Percentiles rank a stretch among this genome's conserved stretches.
These are phyloP conservation scores for Glaciozyma martinii DNA, from an alignment of 768 basidiomycete species.

Conservation along the genomic window DNA sequence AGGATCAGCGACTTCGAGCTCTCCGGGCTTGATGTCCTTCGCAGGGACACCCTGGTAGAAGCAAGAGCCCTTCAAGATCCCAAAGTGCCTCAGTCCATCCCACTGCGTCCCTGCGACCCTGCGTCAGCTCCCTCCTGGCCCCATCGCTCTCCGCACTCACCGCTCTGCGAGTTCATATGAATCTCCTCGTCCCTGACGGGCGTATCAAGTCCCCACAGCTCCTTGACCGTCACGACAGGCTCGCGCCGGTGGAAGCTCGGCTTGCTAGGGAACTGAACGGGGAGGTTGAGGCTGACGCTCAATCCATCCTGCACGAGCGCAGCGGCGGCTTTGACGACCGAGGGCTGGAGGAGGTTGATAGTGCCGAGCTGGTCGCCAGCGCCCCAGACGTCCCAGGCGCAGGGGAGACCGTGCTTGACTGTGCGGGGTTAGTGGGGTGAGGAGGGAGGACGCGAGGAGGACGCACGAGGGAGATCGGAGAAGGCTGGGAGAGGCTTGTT, in stretches of 20 bases:
- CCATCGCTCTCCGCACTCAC: no score
- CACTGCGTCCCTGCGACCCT: neutral
- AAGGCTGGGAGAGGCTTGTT: neutral
- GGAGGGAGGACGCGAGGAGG: neutral
- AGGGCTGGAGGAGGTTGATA: neutral
- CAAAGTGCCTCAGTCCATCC: neutral
- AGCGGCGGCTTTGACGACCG: neutral
- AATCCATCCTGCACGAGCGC: neutral
- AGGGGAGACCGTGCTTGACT: neutral
- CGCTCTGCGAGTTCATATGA: neutral
- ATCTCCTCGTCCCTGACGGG: neutral
- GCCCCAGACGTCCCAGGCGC: neutral
- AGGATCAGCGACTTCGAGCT: neutral
- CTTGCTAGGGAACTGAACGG: neutral
- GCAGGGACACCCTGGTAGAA: neutral
- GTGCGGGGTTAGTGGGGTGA: neutral
- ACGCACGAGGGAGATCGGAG: neutral
- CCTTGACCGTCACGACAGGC: neutral
- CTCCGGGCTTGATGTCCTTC: neutral
- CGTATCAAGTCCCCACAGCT: neutral
- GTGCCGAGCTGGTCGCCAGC: neutral
- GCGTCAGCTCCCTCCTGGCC: no score
- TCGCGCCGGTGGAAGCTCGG: neutral
- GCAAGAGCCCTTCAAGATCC: neutral
- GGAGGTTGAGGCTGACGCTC: neutral